A percentile compares a stretch with the other conserved stretches of the same genome.
Conservation (phyloP, 495 filamentous ascomycete genomes). For the Penicillium mononematosum region DNA sequence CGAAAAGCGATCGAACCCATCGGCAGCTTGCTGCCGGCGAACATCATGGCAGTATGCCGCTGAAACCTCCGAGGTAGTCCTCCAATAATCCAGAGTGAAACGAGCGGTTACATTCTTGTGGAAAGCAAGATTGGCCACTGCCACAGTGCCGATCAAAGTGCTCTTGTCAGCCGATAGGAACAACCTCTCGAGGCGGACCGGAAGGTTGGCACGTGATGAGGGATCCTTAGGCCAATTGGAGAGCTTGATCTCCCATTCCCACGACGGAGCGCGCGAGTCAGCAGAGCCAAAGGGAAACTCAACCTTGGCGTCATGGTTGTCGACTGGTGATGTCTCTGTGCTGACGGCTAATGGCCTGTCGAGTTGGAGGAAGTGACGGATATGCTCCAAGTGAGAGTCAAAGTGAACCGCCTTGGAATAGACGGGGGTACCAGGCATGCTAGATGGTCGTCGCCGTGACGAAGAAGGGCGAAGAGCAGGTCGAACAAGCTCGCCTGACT, state of each 20-base stretch:
- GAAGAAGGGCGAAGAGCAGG: conserved; percentile 81
- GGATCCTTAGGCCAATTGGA: conserved; percentile 77
- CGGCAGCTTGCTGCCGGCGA: conserved; percentile 59
- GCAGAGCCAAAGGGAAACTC: conserved; percentile 81
- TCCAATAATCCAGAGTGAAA: conserved; percentile 97
- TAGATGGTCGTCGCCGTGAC: conserved; percentile 73
- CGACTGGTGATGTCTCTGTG: conserved; percentile 89
- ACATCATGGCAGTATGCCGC: conserved; percentile 85
- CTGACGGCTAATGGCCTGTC: conserved; percentile 93
- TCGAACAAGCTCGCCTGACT: conserved; percentile 94
- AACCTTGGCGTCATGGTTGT: conserved; percentile 72
- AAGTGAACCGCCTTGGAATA: conserved; percentile 96
- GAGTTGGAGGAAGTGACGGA: conserved; percentile 89
- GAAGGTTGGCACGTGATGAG: conserved; percentile 57
- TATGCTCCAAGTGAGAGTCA: conserved; percentile 89
- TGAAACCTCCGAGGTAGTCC: conserved; percentile 89
- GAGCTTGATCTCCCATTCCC: conserved; percentile 84
- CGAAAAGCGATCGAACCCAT: conserved; percentile 81
- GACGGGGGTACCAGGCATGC: conserved; percentile 96
- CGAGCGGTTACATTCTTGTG: conserved; percentile 84
- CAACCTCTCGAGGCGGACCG: conserved; percentile 76
- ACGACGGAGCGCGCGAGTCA: conserved; percentile 48
- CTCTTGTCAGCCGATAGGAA: conserved; percentile 86
- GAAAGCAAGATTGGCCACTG: conserved; percentile 85
- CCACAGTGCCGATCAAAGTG: conserved; percentile 75